Conservation (phyloP, 2,329 filamentous ascomycete species). For the Trichoderma asperellum region DNA sequence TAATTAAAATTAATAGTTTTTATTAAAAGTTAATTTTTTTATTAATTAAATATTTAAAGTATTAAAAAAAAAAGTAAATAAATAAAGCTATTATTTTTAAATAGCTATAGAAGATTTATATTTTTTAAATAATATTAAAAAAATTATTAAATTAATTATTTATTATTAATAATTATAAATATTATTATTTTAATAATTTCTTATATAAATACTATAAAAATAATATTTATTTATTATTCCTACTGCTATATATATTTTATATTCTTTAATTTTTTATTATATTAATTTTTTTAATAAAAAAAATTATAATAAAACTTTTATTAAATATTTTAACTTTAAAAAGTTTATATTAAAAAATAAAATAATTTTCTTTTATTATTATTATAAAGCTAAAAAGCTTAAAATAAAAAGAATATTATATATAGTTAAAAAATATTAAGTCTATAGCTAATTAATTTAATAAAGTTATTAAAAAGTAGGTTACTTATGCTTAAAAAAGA, state of each 20-base stretch:
- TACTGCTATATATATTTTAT: background rate
- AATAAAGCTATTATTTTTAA: background rate
- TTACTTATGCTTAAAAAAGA: too few species aligned
- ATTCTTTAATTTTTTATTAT: background rate
- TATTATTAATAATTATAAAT: slow-evolving; percentile 25
- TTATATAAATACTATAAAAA: slow-evolving; percentile 23
- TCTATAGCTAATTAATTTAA: too few species aligned
- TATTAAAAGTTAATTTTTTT: background rate
- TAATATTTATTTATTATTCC: slow-evolving; percentile 1
- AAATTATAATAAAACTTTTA: background rate
- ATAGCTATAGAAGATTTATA: slow-evolving; percentile 6
- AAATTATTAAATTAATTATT: background rate
- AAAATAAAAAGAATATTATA: too few species aligned
- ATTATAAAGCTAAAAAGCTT: too few species aligned
- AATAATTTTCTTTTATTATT: too few species aligned
- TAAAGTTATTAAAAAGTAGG: too few species aligned
- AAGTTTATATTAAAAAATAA: too few species aligned
- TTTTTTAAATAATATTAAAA: background rate
- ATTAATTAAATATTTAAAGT: background rate
- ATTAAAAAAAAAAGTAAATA: background rate
- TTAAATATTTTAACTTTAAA: background rate
- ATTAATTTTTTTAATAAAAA: background rate
- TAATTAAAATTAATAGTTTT: background rate
- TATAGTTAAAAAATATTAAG: too few species aligned
- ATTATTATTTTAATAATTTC: slow-evolving; percentile 27